These are phyloP conservation scores for Drosera capensis DNA, from an alignment of 148 eudicot species.

Conservation along the genomic window DNA sequence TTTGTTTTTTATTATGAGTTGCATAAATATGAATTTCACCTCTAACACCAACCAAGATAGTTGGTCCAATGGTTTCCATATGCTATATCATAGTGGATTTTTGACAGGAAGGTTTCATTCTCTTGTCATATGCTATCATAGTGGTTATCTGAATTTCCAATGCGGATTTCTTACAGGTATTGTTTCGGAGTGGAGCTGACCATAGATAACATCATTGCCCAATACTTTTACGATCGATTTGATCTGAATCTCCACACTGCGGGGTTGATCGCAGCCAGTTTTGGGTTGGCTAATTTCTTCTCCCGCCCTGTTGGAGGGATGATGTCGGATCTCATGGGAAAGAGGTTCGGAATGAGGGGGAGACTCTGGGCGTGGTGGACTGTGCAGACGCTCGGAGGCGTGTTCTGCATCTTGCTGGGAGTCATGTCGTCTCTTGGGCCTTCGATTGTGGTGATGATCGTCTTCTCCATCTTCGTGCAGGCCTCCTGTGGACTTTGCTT, in stretches of 20 bases:
- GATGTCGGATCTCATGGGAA: not conserved
- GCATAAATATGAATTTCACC: too few relatives aligned
- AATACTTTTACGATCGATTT: slow-evolving; percentile 9
- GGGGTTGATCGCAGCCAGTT: slow-evolving; percentile 9
- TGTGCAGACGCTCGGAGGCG: slow-evolving; percentile 4
- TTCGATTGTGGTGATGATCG: slow-evolving; percentile 10
- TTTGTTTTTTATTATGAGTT: too few relatives aligned
- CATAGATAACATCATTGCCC: slow-evolving; percentile 6
- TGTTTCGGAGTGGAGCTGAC: slow-evolving; percentile 9
- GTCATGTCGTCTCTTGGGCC: not conserved
- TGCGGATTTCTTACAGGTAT: slow-evolving; percentile 8
- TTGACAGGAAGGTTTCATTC: too few relatives aligned
- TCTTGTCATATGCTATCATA: too few relatives aligned
- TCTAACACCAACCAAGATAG: too few relatives aligned
- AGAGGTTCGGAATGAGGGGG: not conserved
- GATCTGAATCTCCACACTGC: slow-evolving; percentile 10
- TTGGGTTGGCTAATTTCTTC: slow-evolving; percentile 6
- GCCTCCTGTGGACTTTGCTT: slow-evolving; percentile 25
- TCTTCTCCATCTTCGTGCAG: slow-evolving; percentile 25
- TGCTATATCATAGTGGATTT: too few relatives aligned
- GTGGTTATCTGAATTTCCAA: too few relatives aligned
- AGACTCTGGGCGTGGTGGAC: slow-evolving; percentile 4
- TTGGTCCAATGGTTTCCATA: too few relatives aligned
- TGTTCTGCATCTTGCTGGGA: slow-evolving; percentile 1
- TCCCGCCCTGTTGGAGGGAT: slow-evolving; percentile 7